Percentiles rank a stretch among this genome's conserved stretches.
Evolutionary conservation across 371 early-diverging fungal genomes (phyloP).

Genomic region (Dichotomocladium elegans): DNA sequence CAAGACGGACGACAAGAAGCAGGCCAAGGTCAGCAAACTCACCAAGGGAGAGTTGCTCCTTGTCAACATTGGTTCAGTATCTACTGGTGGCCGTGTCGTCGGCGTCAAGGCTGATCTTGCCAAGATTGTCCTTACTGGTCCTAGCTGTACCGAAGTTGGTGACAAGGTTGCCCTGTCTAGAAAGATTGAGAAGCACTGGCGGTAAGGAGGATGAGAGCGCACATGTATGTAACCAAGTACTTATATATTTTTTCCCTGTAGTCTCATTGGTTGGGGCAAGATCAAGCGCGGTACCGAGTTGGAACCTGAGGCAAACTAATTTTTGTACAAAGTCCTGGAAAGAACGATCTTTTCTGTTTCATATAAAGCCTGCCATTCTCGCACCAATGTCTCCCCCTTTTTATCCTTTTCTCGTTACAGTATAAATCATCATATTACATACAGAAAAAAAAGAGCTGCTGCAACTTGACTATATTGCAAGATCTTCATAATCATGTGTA

Average conservation of each 20-base stretch:
- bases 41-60: slow-evolving; percentile 93
- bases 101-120: slow-evolving; percentile 93
- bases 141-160: slow-evolving; percentile 97
- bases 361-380: not conserved
- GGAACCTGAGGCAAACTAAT: slow-evolving; percentile 59
- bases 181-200: slow-evolving; percentile 99
- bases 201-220: slow-evolving; percentile 49
- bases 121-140: slow-evolving; percentile 91
- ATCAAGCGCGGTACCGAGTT: slow-evolving; percentile 87
- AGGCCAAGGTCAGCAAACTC: slow-evolving; percentile 92
- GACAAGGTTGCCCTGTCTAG: slow-evolving; percentile 98
- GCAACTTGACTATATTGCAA: too few species aligned
- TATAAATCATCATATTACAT: not conserved
- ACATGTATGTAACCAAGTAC: not conserved
- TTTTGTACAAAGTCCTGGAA: not conserved
- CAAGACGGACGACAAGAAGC: slow-evolving; percentile 96
- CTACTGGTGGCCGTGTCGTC: slow-evolving; percentile 96
- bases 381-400: too few species aligned
- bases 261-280: slow-evolving; percentile 98
- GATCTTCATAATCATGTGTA: too few species aligned
- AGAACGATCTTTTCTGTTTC: not conserved
- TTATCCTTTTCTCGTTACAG: too few species aligned
- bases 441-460: too few species aligned
- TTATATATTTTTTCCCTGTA: slow-evolving; percentile 7
- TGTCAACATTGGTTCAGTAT: slow-evolving; percentile 99